phyloP scores from a whole-genome alignment of 192 early-diverging fungal genomes.

The Thamnidium elegans region DNA sequence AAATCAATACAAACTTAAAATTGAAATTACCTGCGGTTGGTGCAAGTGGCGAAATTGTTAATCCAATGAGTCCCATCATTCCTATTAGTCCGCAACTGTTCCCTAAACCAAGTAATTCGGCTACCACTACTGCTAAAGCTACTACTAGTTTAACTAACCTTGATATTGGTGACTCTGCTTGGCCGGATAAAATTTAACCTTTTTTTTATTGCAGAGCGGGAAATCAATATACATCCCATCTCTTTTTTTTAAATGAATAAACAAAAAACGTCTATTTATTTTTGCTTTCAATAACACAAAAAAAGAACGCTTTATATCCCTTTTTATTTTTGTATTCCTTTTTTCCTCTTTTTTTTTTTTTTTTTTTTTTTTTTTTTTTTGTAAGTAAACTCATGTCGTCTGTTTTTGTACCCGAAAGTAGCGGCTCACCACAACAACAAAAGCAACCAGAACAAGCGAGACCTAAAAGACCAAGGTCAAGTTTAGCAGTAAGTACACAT shows the following conservation, averaged over 20 bases:
- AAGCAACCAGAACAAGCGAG: constrained; percentile 27
- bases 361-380: no score
- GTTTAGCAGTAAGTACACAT: constrained; percentile 33
- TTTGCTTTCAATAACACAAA: no score
- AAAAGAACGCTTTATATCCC: no score
- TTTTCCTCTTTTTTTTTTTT: no score
- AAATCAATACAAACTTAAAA: neutral
- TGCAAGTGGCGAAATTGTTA: constrained; percentile 35
- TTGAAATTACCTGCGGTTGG: constrained; percentile 4
- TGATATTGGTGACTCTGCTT: no score
- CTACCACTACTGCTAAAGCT: neutral
- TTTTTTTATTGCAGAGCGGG: no score
- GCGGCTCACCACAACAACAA: constrained; percentile 16
- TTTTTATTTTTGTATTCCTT: no score
- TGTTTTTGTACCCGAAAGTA: constrained; percentile 20
- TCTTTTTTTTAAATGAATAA: no score
- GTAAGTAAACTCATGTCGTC: constrained; percentile 11
- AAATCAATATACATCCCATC: no score
- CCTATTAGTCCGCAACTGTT: constrained; percentile 27
- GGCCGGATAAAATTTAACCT: no score
- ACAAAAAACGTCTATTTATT: no score
- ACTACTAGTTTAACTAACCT: no score
- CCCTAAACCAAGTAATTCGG: neutral
- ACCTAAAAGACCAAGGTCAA: constrained; percentile 38
- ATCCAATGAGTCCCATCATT: constrained; percentile 27